Percentiles rank a stretch among this genome's conserved stretches.
Conservation (phyloP, 2,329 filamentous ascomycete genomes). For the Alternaria gaisen region DNA sequence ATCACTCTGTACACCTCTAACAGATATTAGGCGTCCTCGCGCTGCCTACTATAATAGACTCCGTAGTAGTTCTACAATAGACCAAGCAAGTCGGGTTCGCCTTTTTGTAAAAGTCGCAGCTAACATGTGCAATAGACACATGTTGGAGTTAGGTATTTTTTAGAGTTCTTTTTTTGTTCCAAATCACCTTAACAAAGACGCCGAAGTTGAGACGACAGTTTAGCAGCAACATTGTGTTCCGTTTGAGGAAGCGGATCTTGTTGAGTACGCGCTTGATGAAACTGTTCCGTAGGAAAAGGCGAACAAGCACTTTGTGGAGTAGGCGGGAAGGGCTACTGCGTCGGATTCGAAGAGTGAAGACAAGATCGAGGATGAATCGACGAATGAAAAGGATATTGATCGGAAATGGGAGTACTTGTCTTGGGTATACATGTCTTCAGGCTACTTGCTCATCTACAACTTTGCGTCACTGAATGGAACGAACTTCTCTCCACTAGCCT, state of each 20-base stretch:
- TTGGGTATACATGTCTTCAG: neutral
- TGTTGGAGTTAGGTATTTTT: neutral
- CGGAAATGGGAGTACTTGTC: neutral
- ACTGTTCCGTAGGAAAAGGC: neutral
- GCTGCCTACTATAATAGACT: neutral
- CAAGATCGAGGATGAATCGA: neutral
- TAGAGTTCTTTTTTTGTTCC: neutral
- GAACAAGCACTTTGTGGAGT: neutral
- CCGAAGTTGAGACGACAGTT: neutral
- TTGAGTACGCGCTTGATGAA: neutral
- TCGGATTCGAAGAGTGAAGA: neutral
- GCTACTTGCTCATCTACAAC: neutral
- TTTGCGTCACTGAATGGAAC: slow-evolving; percentile 44
- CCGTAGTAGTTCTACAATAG: neutral
- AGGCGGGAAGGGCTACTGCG: neutral
- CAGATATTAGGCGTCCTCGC: neutral
- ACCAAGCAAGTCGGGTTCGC: neutral
- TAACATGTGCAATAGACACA: neutral
- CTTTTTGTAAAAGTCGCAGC: neutral
- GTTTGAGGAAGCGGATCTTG: neutral
- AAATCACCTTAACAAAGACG: neutral
- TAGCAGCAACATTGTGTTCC: neutral
- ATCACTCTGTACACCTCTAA: neutral
- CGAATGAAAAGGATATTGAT: neutral
- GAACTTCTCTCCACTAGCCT: slow-evolving; percentile 51